Evolutionary conservation across 2,329 filamentous ascomycete genomes (phyloP), one percentile per base, ranked within the genome.

Genomic region (Furcasterigmium sp.): DNA sequence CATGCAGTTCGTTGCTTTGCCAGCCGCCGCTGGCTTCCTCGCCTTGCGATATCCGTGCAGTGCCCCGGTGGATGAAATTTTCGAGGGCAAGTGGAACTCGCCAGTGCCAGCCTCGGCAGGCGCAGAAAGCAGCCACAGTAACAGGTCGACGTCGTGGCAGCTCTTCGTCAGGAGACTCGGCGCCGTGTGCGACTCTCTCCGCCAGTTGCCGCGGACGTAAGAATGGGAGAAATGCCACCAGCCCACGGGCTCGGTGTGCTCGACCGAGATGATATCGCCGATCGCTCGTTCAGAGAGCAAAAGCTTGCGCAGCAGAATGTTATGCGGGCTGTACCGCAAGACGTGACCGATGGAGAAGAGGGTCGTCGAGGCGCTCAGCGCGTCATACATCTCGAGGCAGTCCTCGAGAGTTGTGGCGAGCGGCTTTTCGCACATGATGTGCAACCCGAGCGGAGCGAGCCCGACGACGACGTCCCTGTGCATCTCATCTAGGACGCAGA

Each of bases 351-450:
- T 89, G 1, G 88, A 90, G 61, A 97, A 95, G 34, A 97, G 73
- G 37, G 59, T 66, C n/a, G n/a, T 17, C 9, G 32, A 35, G 5
- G 15, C 11, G 45, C 23, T 23, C 49, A 87, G 59, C 1, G 82
- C 74, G 39, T 67, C 66, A 61, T 82, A 88, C 55, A 95, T 91
- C 35, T 71, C 72, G 28, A 95, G 68, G 58, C 90, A 96, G 54
- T 93, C 89, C 15, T 74, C 63, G 21, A 97, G 68, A 0, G 79
- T 85, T 18, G 88, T 89, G 0, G 90, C 88, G 42, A 98, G 68
- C 3, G 93, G 93, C 67, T 98, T 98, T 72, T 98, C 93, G 61
- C 90, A 94, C 73, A 96, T 87, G 50, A 97, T 81, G 61, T 96
- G 90, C 38, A 96, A 67, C 3, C 77, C 59, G 70, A 83, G 66